phyloP scores from a whole-genome alignment of 495 filamentous ascomycete species.

The Lichina pygmaea region DNA sequence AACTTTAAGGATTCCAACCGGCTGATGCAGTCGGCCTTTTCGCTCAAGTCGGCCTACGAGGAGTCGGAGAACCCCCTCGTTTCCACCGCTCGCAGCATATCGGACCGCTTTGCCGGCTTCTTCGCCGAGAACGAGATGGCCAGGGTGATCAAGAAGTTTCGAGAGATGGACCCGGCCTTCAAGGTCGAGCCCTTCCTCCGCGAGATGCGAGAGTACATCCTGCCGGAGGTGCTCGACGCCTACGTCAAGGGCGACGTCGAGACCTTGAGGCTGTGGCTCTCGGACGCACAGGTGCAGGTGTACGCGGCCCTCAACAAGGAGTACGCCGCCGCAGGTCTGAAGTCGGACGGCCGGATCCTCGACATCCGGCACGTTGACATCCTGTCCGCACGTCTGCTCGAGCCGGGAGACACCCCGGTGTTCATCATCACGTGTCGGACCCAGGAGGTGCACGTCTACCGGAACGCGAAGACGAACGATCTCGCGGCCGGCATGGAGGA shows the following conservation, averaged over 20 bases:
- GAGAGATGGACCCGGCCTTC: conserved; percentile 88
- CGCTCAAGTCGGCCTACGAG: conserved; percentile 57
- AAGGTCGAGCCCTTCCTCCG: conserved; percentile 80
- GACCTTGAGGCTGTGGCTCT: conserved; percentile 80
- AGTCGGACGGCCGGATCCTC: conserved; percentile 79
- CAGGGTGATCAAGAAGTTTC: conserved; percentile 86
- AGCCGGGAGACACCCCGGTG: conserved; percentile 91
- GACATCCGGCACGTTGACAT: conserved; percentile 90
- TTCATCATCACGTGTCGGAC: conserved; percentile 91
- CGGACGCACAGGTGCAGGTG: conserved; percentile 78
- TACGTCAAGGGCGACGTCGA: conserved; percentile 91
- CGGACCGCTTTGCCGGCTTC: conserved; percentile 77
- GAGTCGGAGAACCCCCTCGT: conserved; percentile 95
- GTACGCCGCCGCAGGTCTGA: conserved; percentile 74
- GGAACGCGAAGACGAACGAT: conserved; percentile 64
- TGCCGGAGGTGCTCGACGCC: conserved; percentile 89
- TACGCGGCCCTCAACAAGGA: conserved; percentile 86
- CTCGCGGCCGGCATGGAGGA: conserved; percentile 98
- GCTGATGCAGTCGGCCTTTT: conserved; percentile 71
- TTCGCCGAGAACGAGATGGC: conserved; percentile 98
- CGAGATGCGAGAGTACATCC: conserved; percentile 90
- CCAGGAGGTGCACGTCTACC: conserved; percentile 95
- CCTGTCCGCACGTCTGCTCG: conserved; percentile 62
- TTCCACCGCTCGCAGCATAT: conserved; percentile 73
- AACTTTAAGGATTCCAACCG: conserved; percentile 72